Conservation (phyloP, 306 rosid species). For the Trifolium repens region DNA sequence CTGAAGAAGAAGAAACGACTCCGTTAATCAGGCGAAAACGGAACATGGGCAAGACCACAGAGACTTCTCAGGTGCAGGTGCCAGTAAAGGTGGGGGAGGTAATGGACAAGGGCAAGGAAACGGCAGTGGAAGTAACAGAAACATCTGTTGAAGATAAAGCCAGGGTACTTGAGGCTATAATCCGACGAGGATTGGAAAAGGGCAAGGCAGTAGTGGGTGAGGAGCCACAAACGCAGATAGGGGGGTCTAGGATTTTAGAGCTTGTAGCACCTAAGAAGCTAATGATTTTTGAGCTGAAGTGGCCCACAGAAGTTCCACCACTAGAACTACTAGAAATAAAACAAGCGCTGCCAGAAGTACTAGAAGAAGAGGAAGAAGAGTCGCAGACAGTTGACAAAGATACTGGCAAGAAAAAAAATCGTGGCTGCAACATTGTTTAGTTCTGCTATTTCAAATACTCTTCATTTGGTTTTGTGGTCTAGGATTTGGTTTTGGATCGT, state of each 20-base stretch:
- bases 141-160: background rate
- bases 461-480: background rate
- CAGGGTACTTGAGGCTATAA: background rate
- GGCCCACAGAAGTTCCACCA: background rate
- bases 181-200: background rate
- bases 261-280: background rate
- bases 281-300: slow-evolving; percentile 24
- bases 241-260: background rate
- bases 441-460: background rate
- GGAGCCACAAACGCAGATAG: background rate
- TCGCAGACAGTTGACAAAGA: no score
- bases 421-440: background rate
- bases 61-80: no score
- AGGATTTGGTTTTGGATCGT: background rate
- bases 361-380: no score
- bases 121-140: background rate
- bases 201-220: background rate
- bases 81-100: background rate
- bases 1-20: no score
- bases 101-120: background rate
- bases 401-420: background rate
- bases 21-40: no score
- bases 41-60: no score
- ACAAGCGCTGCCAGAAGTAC: no score
- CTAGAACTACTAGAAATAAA: background rate